Evolutionary conservation across 441 rosid genomes (phyloP).

Genomic region (Macaranga tanarius): DNA sequence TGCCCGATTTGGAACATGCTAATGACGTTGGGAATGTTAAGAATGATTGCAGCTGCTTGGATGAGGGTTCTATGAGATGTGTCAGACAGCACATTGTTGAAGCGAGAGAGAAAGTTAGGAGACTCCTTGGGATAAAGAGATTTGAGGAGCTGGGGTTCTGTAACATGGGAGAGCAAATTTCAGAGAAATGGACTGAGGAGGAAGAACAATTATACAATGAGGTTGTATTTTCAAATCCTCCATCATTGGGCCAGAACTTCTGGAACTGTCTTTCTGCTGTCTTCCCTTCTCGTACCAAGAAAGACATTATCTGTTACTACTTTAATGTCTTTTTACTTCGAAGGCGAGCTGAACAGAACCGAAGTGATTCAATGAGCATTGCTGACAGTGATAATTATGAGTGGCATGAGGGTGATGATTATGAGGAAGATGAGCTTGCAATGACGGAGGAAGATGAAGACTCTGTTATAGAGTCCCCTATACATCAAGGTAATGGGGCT

Average conservation of each 20-base stretch:
- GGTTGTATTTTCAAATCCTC: constrained; percentile 43
- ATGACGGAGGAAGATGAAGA: constrained; percentile 40
- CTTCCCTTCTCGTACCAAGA: constrained; percentile 40
- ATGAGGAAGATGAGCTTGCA: constrained; percentile 22
- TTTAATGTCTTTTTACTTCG: constrained; percentile 51
- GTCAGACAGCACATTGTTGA: constrained; percentile 43
- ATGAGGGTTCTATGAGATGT: constrained; percentile 45
- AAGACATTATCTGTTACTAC: constrained; percentile 47
- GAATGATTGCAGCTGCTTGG: constrained; percentile 39
- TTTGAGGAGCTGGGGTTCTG: constrained; percentile 41
- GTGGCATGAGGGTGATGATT: constrained; percentile 41
- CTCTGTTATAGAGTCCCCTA: constrained; percentile 47
- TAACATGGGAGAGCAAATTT: constrained; percentile 53
- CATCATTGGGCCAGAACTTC: constrained; percentile 38
- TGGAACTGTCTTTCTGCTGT: constrained; percentile 41
- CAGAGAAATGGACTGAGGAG: constrained; percentile 41
- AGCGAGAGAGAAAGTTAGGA: constrained; percentile 36
- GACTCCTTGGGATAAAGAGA: constrained; percentile 36
- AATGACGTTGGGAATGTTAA: constrained; percentile 23
- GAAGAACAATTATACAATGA: constrained; percentile 40
- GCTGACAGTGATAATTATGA: constrained; percentile 76
- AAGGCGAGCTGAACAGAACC: constrained; percentile 46
- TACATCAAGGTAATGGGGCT: constrained; percentile 17
- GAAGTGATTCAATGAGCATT: constrained; percentile 35
- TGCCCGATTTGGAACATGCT: constrained; percentile 30